phyloP scores from a whole-genome alignment of 305 asterid species.

The Fraxinus velutina region DNA sequence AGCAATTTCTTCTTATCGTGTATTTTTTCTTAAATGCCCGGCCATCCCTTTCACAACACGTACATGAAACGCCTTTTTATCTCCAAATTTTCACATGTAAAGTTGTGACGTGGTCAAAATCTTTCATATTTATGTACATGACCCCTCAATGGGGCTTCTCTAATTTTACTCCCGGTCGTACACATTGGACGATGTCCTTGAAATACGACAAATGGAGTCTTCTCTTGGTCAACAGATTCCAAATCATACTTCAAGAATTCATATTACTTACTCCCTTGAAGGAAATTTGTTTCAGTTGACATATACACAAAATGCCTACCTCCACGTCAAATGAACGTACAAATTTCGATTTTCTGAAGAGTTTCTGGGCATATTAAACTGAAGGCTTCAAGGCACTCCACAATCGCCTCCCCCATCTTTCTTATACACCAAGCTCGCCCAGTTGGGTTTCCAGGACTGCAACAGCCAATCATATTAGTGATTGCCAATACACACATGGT shows the following conservation, averaged over 20 bases:
- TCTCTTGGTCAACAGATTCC: slow-evolving; percentile 40
- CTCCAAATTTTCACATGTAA: slow-evolving; percentile 47
- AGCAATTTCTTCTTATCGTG: no score
- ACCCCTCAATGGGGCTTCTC: slow-evolving; percentile 61
- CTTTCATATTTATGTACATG: slow-evolving; percentile 80
- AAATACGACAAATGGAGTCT: slow-evolving; percentile 56
- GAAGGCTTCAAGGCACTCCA: slow-evolving; percentile 78
- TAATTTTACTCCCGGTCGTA: slow-evolving; percentile 55
- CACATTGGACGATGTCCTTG: slow-evolving; percentile 87
- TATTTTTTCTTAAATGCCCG: no score
- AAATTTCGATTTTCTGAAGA: slow-evolving; percentile 60
- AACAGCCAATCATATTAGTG: slow-evolving; percentile 84
- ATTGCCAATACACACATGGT: slow-evolving; percentile 81
- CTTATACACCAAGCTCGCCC: slow-evolving; percentile 56
- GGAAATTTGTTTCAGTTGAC: slow-evolving; percentile 47
- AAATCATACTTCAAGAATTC: slow-evolving; percentile 43
- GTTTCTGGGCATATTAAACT: slow-evolving; percentile 89
- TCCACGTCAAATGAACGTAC: slow-evolving; percentile 53
- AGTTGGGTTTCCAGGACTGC: slow-evolving; percentile 88
- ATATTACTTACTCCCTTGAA: slow-evolving; percentile 39
- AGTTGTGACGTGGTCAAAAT: slow-evolving; percentile 71
- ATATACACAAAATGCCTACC: slow-evolving; percentile 35
- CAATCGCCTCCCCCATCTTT: slow-evolving; percentile 93
- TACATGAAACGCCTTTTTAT: not conserved
- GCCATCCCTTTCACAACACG: no score